Evolutionary conservation across 192 early-diverging fungal genomes (phyloP).

Genomic region (Chytriomyces sp.): DNA sequence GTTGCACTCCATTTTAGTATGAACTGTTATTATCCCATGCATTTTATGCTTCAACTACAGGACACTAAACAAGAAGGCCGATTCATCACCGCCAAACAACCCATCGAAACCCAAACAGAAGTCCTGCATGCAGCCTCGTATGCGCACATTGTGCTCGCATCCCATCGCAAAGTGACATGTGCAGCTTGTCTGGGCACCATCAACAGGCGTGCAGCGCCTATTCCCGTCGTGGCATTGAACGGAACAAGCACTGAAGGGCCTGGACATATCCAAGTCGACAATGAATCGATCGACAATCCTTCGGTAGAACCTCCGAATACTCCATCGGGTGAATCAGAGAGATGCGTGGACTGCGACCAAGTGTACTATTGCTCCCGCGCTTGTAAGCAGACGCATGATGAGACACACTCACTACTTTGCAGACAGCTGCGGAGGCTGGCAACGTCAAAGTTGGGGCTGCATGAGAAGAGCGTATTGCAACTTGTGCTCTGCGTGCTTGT

Average conservation of each 20-base stretch:
- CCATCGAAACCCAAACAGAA: background rate
- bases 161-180: background rate
- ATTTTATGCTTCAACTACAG: background rate
- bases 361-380: slow-evolving; percentile 47
- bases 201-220: background rate
- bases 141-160: background rate
- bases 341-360: slow-evolving; percentile 64
- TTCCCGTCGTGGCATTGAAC: background rate
- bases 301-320: too few relatives aligned
- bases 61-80: background rate
- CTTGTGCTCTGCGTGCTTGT: slow-evolving; percentile 47
- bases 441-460: slow-evolving; percentile 62
- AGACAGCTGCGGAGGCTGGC: slow-evolving; percentile 58
- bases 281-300: too few relatives aligned
- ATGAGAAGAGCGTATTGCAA: slow-evolving; percentile 70
- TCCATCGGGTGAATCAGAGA: background rate
- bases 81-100: background rate
- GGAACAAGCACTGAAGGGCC: too few relatives aligned
- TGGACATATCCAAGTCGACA: too few relatives aligned
- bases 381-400: slow-evolving; percentile 50
- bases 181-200: background rate
- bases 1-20: too few relatives aligned
- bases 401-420: slow-evolving; percentile 59
- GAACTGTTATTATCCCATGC: too few relatives aligned
- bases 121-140: background rate